Conservation (phyloP, 2,329 filamentous ascomycete species). For the Fulvia fulva region DNA sequence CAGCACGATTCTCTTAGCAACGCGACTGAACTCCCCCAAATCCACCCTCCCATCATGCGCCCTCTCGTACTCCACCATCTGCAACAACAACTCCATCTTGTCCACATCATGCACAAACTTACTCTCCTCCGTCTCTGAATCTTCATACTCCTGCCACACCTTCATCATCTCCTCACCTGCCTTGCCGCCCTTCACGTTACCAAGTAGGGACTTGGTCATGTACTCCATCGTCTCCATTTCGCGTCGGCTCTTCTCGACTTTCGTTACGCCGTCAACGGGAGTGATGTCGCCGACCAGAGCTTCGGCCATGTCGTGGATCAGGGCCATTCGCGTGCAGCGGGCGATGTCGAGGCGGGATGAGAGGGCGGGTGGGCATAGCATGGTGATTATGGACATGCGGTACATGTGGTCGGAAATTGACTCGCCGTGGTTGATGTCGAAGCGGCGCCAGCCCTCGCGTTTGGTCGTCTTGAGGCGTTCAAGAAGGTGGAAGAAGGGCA, state of each 20-base stretch:
- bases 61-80: constrained; percentile 96
- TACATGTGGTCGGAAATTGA: constrained; percentile 99
- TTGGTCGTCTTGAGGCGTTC: constrained; percentile 94
- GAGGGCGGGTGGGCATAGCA: constrained; percentile 78
- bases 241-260: constrained; percentile 81
- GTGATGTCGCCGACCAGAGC: constrained; percentile 94
- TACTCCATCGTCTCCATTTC: constrained; percentile 92
- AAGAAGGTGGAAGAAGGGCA: constrained; percentile 92
- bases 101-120: constrained; percentile 94
- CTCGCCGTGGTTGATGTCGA: constrained; percentile 72
- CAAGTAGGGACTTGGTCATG: constrained; percentile 68
- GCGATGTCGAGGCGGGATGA: constrained; percentile 68
- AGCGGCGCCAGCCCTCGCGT: constrained; percentile 91
- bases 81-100: constrained; percentile 89
- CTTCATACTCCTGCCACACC: constrained; percentile 95
- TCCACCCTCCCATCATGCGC: constrained; percentile 62
- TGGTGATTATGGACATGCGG: constrained; percentile 93
- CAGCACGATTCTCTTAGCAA: constrained; percentile 67
- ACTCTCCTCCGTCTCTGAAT: constrained; percentile 75
- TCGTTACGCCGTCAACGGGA: constrained; percentile 78
- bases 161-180: constrained; percentile 68
- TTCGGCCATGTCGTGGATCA: constrained; percentile 98
- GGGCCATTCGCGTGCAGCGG: constrained; percentile 89
- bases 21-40: constrained; percentile 80
- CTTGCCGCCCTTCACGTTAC: constrained; percentile 66